phyloP scores from a whole-genome alignment of 2,329 filamentous ascomycete genomes.

The Pseudocercospora eumusae region DNA sequence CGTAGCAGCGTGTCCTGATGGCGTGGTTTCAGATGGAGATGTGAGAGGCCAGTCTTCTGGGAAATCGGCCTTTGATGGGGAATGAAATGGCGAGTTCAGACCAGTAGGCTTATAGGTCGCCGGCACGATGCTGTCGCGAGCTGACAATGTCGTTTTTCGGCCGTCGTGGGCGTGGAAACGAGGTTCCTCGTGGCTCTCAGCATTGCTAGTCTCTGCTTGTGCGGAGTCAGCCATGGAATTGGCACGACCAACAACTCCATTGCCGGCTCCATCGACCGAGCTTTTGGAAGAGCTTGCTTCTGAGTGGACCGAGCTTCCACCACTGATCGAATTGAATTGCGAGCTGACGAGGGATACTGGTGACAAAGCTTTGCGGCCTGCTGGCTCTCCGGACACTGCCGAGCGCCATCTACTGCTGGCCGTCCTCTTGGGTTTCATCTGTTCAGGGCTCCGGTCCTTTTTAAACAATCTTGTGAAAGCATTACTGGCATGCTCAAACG shows the following conservation, averaged over 20 bases:
- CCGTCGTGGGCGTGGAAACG: neutral
- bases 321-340: conserved; percentile 11
- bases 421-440: conserved; percentile 23
- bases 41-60: conserved; percentile 34
- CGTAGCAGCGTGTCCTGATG: neutral
- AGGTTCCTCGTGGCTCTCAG: conserved; percentile 3
- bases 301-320: conserved; percentile 14
- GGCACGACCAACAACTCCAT: neutral
- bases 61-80: conserved; percentile 12
- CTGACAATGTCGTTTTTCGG: neutral
- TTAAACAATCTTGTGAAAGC: conserved; percentile 43
- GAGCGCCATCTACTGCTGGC: conserved; percentile 10
- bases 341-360: conserved; percentile 18
- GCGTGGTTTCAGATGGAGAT: conserved; percentile 5
- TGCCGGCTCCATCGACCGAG: conserved; percentile 1
- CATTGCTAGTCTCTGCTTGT: neutral
- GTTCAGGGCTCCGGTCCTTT: conserved; percentile 32
- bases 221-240: neutral
- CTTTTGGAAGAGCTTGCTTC: conserved; percentile 13
- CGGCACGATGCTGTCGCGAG: neutral
- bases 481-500: conserved; percentile 44
- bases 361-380: conserved; percentile 15
- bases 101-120: conserved; percentile 19
- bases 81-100: conserved; percentile 16
- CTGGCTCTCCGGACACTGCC: conserved; percentile 9